Conservation (phyloP, 1,284 basidiomycete species). For the Sporisorium graminicola region DNA sequence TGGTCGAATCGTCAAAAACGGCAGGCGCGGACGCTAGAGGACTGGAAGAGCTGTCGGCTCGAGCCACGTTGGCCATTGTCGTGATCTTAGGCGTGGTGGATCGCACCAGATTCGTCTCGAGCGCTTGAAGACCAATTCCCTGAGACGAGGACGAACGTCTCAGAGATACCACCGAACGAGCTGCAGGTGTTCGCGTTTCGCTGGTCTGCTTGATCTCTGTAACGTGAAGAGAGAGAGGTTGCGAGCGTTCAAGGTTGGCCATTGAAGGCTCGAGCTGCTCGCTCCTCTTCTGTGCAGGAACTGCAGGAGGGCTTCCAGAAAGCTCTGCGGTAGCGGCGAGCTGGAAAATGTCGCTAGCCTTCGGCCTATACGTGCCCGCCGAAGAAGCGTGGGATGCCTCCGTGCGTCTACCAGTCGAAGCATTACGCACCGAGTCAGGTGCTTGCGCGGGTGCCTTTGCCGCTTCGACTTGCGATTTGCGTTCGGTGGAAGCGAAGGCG, state of each 20-base stretch:
- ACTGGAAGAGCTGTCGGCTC: slow-evolving; percentile 27
- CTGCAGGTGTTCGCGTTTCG: not conserved
- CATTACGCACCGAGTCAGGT: not conserved
- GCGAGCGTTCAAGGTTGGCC: slow-evolving; percentile 4
- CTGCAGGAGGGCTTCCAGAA: not conserved
- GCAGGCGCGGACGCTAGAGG: slow-evolving; percentile 20
- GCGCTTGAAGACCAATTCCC: slow-evolving; percentile 49
- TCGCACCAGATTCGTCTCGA: slow-evolving; percentile 44
- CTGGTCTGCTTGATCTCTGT: not conserved
- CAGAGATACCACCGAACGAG: slow-evolving; percentile 21
- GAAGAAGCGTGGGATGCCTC: slow-evolving; percentile 32
- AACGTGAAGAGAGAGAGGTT: not conserved
- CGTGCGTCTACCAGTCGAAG: slow-evolving; percentile 15
- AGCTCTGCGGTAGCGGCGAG: not conserved
- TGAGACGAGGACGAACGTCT: slow-evolving; percentile 44
- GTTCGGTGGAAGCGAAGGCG: slow-evolving; percentile 21
- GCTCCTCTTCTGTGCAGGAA: not conserved
- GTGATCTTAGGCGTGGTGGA: slow-evolving; percentile 44
- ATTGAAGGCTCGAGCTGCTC: not conserved
- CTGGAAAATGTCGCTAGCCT: slow-evolving; percentile 57
- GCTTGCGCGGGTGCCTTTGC: not conserved
- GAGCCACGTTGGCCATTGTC: slow-evolving; percentile 35
- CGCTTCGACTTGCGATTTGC: not conserved
- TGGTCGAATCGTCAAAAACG: slow-evolving; percentile 19
- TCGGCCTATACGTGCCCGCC: slow-evolving; percentile 22